These are phyloP conservation scores for Metschnikowia peoriensis DNA, from an alignment of 805 yeast genomes.

Conservation along the genomic window DNA sequence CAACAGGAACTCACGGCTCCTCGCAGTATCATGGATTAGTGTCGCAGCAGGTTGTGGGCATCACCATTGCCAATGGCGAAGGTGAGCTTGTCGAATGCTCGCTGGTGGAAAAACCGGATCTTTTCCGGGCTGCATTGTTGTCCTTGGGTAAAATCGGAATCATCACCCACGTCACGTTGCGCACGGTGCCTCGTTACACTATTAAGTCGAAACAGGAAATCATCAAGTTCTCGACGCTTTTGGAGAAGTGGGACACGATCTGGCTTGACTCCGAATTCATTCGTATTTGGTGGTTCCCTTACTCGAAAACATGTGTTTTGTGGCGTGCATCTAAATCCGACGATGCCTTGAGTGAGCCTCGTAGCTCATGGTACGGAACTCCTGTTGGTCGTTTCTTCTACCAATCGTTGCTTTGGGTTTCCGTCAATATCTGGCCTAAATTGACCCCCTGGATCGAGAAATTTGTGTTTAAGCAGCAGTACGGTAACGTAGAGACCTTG, in stretches of 20 bases:
- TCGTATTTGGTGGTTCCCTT: slow-evolving; percentile 98
- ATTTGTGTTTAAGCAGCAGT: slow-evolving; percentile 83
- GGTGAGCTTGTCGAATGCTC: slow-evolving; percentile 74
- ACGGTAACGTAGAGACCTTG: slow-evolving; percentile 68
- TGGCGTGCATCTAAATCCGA: slow-evolving; percentile 86
- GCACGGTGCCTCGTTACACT: slow-evolving; percentile 82
- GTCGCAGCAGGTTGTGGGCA: slow-evolving; percentile 78
- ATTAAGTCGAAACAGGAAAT: slow-evolving; percentile 80
- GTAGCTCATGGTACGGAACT: slow-evolving; percentile 85
- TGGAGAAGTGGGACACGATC: slow-evolving; percentile 69
- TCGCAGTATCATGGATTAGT: slow-evolving; percentile 90
- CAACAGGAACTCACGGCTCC: slow-evolving; percentile 97
- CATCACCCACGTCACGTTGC: slow-evolving; percentile 78
- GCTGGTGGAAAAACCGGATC: slow-evolving; percentile 55
- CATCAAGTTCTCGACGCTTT: slow-evolving; percentile 68
- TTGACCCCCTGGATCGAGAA: slow-evolving; percentile 82
- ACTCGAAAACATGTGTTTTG: slow-evolving; percentile 75
- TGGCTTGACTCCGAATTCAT: slow-evolving; percentile 92
- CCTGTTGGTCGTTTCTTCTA: slow-evolving; percentile 74
- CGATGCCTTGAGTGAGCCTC: slow-evolving; percentile 60
- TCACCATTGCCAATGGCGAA: slow-evolving; percentile 69
- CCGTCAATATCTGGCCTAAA: slow-evolving; percentile 70
- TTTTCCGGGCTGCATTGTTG: slow-evolving; percentile 78
- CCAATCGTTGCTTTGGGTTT: slow-evolving; percentile 73
- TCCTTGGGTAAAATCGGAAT: slow-evolving; percentile 92